These are phyloP conservation scores for Cutaneotrichosporon sp. DNA, from an alignment of 1,284 basidiomycete species.

Conservation along the genomic window DNA sequence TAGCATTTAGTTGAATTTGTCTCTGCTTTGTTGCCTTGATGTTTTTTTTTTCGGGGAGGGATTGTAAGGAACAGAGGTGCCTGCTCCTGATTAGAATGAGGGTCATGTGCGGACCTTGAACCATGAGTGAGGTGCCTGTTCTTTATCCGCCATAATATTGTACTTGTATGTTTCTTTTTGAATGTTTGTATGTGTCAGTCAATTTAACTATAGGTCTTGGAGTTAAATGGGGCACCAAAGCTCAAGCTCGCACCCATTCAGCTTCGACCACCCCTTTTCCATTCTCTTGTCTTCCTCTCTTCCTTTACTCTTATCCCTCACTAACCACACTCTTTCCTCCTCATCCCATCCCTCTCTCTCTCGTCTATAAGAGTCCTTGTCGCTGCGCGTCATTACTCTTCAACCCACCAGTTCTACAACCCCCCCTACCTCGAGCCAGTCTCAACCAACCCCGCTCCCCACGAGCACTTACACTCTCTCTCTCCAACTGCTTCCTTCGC, in stretches of 20 bases:
- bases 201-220: too few species aligned
- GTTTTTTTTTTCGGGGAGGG: too few species aligned
- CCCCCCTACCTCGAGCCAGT: neutral
- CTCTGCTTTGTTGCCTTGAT: neutral
- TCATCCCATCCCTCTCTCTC: neutral
- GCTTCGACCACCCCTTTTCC: neutral
- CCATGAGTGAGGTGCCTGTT: neutral
- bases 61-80: neutral
- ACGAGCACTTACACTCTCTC: slow-evolving; percentile 6
- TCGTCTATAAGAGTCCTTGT: neutral
- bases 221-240: too few species aligned
- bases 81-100: neutral
- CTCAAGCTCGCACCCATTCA: too few species aligned
- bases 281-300: neutral
- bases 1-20: neutral
- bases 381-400: neutral
- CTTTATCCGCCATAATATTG: neutral
- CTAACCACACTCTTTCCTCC: neutral
- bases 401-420: neutral
- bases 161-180: neutral
- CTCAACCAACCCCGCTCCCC: neutral
- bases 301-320: neutral
- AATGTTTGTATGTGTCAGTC: too few species aligned
- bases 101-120: neutral
- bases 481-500: neutral